Percentiles rank a stretch among this genome's conserved stretches.
These are phyloP conservation scores for Leptographium galeiforme DNA, from an alignment of 2,329 filamentous ascomycete genomes.

Conservation along the genomic window DNA sequence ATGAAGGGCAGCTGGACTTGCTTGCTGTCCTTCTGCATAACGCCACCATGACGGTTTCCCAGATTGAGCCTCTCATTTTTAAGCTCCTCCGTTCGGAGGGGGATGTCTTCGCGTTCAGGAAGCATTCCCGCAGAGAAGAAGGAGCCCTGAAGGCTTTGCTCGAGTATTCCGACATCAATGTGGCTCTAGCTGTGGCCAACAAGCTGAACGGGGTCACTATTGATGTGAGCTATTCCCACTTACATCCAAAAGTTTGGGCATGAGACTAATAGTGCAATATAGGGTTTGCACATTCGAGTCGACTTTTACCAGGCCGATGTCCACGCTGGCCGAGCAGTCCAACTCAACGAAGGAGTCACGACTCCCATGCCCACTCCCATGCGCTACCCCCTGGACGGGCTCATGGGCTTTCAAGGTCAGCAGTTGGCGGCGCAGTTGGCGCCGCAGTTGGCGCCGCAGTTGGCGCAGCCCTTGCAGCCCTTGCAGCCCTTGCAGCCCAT, in stretches of 20 bases:
- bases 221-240: constrained; percentile 18
- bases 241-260: no score
- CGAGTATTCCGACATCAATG: constrained; percentile 38
- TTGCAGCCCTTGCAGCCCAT: not conserved
- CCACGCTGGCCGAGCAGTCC: constrained; percentile 2
- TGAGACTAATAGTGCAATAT: not conserved
- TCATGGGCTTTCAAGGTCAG: constrained; percentile 1
- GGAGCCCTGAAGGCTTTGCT: constrained; percentile 33
- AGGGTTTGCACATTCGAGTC: constrained; percentile 10
- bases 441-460: no score
- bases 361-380: constrained; percentile 12
- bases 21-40: constrained; percentile 22
- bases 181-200: constrained; percentile 26
- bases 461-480: no score
- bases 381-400: constrained; percentile 6
- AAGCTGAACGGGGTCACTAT: constrained; percentile 25
- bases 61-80: constrained; percentile 25
- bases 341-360: constrained; percentile 5
- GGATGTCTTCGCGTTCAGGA: constrained; percentile 37
- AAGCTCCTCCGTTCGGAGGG: constrained; percentile 32
- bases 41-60: constrained; percentile 5
- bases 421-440: no score
- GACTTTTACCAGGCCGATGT: constrained; percentile 7
- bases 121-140: constrained; percentile 24
- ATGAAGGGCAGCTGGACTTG: constrained; percentile 43